Evolutionary conservation across 2,329 filamentous ascomycete species (phyloP), one percentile per base, ranked within the genome.

Genomic region (Alternaria sp.): DNA sequence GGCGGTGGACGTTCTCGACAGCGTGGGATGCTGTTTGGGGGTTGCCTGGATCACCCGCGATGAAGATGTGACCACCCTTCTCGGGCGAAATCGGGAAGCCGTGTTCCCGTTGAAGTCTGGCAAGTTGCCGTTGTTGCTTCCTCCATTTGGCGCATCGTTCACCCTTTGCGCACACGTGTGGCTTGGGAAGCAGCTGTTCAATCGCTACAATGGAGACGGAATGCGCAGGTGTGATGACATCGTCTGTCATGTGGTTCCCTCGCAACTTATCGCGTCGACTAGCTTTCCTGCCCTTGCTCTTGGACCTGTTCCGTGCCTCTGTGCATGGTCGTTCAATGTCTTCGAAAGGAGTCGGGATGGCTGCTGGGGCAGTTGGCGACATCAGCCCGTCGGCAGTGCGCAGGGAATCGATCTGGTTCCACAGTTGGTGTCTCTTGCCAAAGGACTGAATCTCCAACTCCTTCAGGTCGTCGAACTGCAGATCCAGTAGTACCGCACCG

Each of bases 151-250:
- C 85, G 80, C 94, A 97, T 71, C 91, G 89, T 79, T 96, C 92
- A 49, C 94, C 94, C 79, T 96, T 97, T 49, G 89, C 88, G 82
- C 94, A 97, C 60, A 87, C 87, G 80, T 97, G 94, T 15, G 90
- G 88, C 81, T 93, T 94, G 6, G 94, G 94, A 58, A 97, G 86
- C 58, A 96, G 84, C 79, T 97, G 93, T 81, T 97, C 94, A 67
- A 97, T 97, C 26, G 92, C 94, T 33, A 97, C 93, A 71, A 97
- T 97, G 1, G 93, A 97, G 5, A 96, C 90, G 1, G 93, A 95
- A 78, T 97, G 92, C 62, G 90, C 87, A 3, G 93, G 93, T 2
- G 90, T 90, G 76, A 96, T 90, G 50, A 88, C 82, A 71, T 94
- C 91, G 66, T 89, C 87, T 12, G 68, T 78, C 44, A 74, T 50